Base-by-base conservation (phyloP, 23 red algal genomes). In the Gracilaria domingensis region DNA sequence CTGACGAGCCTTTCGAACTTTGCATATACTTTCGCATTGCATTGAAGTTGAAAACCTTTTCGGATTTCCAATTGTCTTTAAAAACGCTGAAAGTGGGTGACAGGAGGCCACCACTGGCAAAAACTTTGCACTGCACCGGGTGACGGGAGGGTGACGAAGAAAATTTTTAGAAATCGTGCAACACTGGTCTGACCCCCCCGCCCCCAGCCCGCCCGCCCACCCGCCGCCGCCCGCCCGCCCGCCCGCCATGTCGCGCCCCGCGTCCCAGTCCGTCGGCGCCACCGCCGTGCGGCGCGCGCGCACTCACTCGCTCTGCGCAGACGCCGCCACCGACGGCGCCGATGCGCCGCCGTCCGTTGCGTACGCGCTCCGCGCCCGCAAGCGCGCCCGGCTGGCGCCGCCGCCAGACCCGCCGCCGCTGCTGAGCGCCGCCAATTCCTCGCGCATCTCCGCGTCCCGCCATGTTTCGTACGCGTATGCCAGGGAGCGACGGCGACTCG, bases 221-320 rank as follows among this genome's bases (percentile, higher is more conserved):
- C 35, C 69, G 42, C 42, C 42, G n/a, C 42, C 42, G 42, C 42
- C 5, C 42, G 39, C 69, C 16, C 35, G 36, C 36, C 35, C 69
- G 42, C 42, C 42, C 42, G 42, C 42, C 37, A 85, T 85, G 81
- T 85, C 81, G 24, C 81, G 81, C 26, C 81, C 81, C 81, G 81
- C 81, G 0, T 85, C 81, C 25, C 59, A 85, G 65, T 85, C 81
- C 81, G 9, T 85, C 8, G 81, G 57, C 81, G 81, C 81, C 35
- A 77, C 1, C 72, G 72, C 72, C 38, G 81, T 85, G 51, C 59
- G 65, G 20, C 81, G 81, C 81, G 65, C 81, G 12, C 55, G 81
- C 57, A 85, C 81, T 3, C 59, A 65, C 12, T 85, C 81, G 28
- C 81, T 85, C 34, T 69, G 59, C 28, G 81, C 81, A 33, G 81